Conservation (phyloP, 306 rosid genomes). For the Abrus precatorius region DNA sequence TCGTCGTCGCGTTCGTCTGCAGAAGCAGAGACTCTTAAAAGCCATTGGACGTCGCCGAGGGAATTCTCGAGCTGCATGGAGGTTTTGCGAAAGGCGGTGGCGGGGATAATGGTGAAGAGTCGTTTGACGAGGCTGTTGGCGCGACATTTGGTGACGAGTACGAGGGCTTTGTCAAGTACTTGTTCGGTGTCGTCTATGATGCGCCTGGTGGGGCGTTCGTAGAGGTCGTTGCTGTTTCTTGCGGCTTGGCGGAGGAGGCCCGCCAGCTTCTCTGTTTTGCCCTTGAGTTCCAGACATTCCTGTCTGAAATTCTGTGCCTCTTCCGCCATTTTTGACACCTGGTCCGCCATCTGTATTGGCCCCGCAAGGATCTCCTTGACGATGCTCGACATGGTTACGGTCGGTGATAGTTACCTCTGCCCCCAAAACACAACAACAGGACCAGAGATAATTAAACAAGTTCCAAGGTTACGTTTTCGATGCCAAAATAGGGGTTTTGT, state of each 20-base stretch:
- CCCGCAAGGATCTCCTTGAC: constrained; percentile 88
- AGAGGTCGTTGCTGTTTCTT: constrained; percentile 73
- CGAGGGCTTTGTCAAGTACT: constrained; percentile 72
- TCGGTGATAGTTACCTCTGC: neutral
- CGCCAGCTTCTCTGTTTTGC: constrained; percentile 79
- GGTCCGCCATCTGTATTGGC: constrained; percentile 89
- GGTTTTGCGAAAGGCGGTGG: constrained; percentile 68
- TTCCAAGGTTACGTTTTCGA: too few species aligned
- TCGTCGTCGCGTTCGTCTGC: constrained; percentile 74
- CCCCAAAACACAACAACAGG: neutral
- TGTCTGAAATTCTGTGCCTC: constrained; percentile 65
- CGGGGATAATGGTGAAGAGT: constrained; percentile 77
- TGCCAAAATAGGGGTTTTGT: too few species aligned
- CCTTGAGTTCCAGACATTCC: constrained; percentile 75
- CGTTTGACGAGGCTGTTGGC: constrained; percentile 64
- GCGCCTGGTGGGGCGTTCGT: constrained; percentile 82
- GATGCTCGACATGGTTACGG: constrained; percentile 63
- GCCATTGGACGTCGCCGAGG: constrained; percentile 83
- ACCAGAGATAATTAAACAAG: neutral
- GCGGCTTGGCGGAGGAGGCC: constrained; percentile 86
- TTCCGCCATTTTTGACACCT: constrained; percentile 66
- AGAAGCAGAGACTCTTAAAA: constrained; percentile 75
- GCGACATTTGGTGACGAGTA: constrained; percentile 73
- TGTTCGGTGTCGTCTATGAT: constrained; percentile 85
- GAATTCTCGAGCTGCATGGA: constrained; percentile 72